Percentiles rank a stretch among this genome's conserved stretches.
phyloP scores from a whole-genome alignment of 345 rosid genomes.

The Draba incana region DNA sequence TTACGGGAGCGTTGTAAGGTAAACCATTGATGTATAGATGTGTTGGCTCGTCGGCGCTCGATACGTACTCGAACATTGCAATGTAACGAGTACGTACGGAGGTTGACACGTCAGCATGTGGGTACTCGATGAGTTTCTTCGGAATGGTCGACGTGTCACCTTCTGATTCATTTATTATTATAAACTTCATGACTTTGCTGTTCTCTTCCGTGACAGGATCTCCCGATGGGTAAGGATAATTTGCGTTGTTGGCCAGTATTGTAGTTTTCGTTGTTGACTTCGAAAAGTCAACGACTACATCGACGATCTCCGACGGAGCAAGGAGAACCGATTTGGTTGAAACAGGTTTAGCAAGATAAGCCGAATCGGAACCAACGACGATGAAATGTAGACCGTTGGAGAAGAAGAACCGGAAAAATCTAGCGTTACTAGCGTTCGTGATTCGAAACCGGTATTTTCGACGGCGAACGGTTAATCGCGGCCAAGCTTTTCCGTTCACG shows the following conservation, averaged over 20 bases:
- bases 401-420: constrained; percentile 75
- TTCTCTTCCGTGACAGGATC: constrained; percentile 66
- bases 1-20: constrained; percentile 57
- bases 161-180: constrained; percentile 48
- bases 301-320: constrained; percentile 80
- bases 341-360: constrained; percentile 55
- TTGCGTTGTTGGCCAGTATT: constrained; percentile 61
- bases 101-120: constrained; percentile 48
- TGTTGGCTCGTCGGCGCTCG: constrained; percentile 60
- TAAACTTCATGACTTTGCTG: constrained; percentile 73
- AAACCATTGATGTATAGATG: constrained; percentile 78
- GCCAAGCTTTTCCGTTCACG: constrained; percentile 97
- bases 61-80: constrained; percentile 78
- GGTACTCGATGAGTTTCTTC: constrained; percentile 50
- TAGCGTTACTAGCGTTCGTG: constrained; percentile 80
- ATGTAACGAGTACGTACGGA: constrained; percentile 66
- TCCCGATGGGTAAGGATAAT: constrained; percentile 74
- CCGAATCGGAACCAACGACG: constrained; percentile 72
- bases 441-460: constrained; percentile 84
- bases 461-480: constrained; percentile 62
- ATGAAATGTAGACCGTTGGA: constrained; percentile 64
- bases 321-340: constrained; percentile 48
- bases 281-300: constrained; percentile 79
- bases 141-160: constrained; percentile 59
- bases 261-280: constrained; percentile 50